Evolutionary conservation across 75 land plant genomes (phyloP).

Genomic region (Pinus taeda): DNA sequence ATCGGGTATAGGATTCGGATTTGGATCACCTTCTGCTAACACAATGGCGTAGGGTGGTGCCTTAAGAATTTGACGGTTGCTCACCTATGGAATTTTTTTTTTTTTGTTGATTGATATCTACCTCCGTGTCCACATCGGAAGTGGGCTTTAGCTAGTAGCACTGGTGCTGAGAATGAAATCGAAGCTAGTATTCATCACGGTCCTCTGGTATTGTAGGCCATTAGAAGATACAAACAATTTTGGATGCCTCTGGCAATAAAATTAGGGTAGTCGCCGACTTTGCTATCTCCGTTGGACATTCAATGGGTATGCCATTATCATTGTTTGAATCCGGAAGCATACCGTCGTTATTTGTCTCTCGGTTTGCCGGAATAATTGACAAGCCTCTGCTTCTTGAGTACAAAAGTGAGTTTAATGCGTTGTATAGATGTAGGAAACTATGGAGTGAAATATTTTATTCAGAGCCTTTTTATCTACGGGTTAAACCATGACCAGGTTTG

Average conservation of each 20-base stretch:
- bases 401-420: constrained; percentile 62
- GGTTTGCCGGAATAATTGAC: constrained; percentile 49
- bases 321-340: constrained; percentile 62
- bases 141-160: too few species aligned
- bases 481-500: constrained; percentile 9
- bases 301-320: constrained; percentile 96
- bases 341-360: constrained; percentile 50
- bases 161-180: too few species aligned
- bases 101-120: too few species aligned
- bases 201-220: constrained; percentile 24
- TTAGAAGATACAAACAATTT: constrained; percentile 60
- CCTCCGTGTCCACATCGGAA: too few species aligned
- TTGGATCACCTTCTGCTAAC: too few species aligned
- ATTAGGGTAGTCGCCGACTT: constrained; percentile 30
- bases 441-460: constrained; percentile 57
- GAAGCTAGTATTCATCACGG: constrained; percentile 22
- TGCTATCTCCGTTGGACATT: constrained; percentile 75
- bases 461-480: constrained; percentile 68
- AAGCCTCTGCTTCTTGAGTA: constrained; percentile 59
- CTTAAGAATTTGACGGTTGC: too few species aligned
- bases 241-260: constrained; percentile 83
- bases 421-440: constrained; percentile 51
- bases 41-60: too few species aligned
- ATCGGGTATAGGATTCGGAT: too few species aligned
- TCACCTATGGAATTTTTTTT: too few species aligned